These are phyloP conservation scores for Pythium diclinum DNA, from an alignment of 352 stramenopile genomes.

Conservation along the genomic window DNA sequence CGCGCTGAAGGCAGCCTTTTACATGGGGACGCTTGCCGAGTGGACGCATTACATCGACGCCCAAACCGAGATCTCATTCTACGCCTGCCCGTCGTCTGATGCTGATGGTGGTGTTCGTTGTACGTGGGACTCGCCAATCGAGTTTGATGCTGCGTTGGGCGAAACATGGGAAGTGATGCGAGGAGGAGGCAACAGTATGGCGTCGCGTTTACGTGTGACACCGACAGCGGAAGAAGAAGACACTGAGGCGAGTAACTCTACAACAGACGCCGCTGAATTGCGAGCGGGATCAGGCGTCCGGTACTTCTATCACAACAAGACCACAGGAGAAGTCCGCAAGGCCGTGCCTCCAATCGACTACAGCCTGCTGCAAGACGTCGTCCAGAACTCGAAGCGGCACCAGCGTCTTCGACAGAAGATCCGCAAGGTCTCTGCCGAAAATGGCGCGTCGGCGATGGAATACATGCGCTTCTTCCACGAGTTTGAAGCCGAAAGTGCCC, in stretches of 20 bases:
- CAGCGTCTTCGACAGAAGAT: slow-evolving; percentile 54
- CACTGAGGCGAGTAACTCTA: background rate
- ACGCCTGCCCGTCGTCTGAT: slow-evolving; percentile 22
- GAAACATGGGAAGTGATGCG: slow-evolving; percentile 59
- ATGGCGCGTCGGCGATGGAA: slow-evolving; percentile 51
- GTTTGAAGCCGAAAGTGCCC: slow-evolving; percentile 61
- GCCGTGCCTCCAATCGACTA: slow-evolving; percentile 56
- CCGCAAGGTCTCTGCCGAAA: slow-evolving; percentile 44
- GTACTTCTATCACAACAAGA: slow-evolving; percentile 68
- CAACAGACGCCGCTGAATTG: background rate
- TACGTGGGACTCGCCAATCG: slow-evolving; percentile 62
- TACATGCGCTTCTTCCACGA: slow-evolving; percentile 70
- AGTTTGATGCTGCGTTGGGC: slow-evolving; percentile 66
- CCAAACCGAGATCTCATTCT: slow-evolving; percentile 50
- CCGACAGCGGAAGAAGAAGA: slow-evolving; percentile 4
- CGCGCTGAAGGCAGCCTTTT: slow-evolving; percentile 36
- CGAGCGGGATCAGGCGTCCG: slow-evolving; percentile 23
- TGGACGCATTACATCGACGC: slow-evolving; percentile 78
- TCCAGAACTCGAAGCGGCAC: slow-evolving; percentile 67
- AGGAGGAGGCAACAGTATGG: slow-evolving; percentile 24
- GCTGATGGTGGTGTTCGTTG: slow-evolving; percentile 20
- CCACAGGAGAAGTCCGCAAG: slow-evolving; percentile 45
- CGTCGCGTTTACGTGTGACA: slow-evolving; percentile 8
- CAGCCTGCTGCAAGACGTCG: slow-evolving; percentile 58
- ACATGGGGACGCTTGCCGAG: slow-evolving; percentile 59